Percentiles rank a stretch among this genome's conserved stretches.
Evolutionary conservation across 148 eudicot species (phyloP).

Genomic region (Hydrangea macrophylla): DNA sequence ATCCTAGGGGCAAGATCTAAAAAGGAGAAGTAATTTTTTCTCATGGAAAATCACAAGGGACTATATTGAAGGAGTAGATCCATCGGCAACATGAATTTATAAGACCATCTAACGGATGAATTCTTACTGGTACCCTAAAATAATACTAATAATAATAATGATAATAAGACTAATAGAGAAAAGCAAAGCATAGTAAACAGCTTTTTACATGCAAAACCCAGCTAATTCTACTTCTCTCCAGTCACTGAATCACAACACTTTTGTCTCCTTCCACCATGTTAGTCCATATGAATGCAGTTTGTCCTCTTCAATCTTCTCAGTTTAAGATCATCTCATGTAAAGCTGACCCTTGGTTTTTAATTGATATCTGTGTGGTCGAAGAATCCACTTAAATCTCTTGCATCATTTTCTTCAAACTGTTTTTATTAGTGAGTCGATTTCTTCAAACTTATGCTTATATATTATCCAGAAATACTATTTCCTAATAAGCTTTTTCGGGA

Average conservation of each 20-base stretch:
- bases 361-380: background rate
- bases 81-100: background rate
- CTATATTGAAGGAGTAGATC: background rate
- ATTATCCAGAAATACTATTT: background rate
- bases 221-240: background rate
- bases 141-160: background rate
- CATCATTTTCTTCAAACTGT: background rate
- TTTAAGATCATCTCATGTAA: background rate
- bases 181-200: background rate
- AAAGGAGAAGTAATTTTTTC: background rate
- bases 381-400: background rate
- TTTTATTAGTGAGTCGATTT: no score
- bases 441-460: no score
- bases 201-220: background rate
- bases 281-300: background rate
- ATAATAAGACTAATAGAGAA: background rate
- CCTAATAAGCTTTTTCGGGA: slow-evolving; percentile 9
- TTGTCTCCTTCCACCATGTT: background rate
- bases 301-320: background rate
- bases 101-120: background rate
- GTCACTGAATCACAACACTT: background rate
- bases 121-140: background rate
- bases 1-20: background rate
- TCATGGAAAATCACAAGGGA: background rate
- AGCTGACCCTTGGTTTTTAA: background rate